These are phyloP conservation scores for Hyaloscypha variabilis DNA, from an alignment of 495 filamentous ascomycete genomes.

Conservation along the genomic window DNA sequence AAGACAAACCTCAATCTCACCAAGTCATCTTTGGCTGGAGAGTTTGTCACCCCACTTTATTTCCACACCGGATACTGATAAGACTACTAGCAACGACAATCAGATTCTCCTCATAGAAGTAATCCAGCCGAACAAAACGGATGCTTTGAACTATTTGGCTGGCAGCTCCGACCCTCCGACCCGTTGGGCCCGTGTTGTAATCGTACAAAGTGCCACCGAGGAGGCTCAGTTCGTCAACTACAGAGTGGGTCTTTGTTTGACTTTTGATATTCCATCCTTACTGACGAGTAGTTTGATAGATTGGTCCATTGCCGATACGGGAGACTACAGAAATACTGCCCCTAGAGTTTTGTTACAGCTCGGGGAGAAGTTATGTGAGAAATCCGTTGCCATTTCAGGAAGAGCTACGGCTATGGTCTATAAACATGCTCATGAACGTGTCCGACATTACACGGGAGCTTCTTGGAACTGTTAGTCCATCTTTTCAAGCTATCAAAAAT, in stretches of 20 bases:
- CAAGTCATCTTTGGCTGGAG: constrained; percentile 29
- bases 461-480: constrained; percentile 30
- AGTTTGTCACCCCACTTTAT: constrained; percentile 40
- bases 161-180: constrained; percentile 38
- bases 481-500: too few relatives aligned
- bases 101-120: constrained; percentile 42
- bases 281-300: neutral
- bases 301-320: constrained; percentile 50
- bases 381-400: neutral
- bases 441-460: constrained; percentile 42
- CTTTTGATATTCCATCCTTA: neutral
- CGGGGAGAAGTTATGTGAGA: constrained; percentile 34
- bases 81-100: neutral
- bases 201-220: constrained; percentile 43
- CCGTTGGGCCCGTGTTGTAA: constrained; percentile 49
- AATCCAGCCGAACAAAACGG: constrained; percentile 55
- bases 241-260: neutral
- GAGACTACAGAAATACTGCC: constrained; percentile 37
- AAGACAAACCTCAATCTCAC: constrained; percentile 42
- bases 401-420: neutral
- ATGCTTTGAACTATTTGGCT: constrained; percentile 48
- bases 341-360: constrained; percentile 44
- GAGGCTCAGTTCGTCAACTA: constrained; percentile 37
- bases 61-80: neutral
- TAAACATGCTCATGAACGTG: constrained; percentile 22